A percentile compares a stretch with the other conserved stretches of the same genome.
Evolutionary conservation across 805 yeast species (phyloP).

Genomic region (Schwanniomyces pseudopolymorphus): DNA sequence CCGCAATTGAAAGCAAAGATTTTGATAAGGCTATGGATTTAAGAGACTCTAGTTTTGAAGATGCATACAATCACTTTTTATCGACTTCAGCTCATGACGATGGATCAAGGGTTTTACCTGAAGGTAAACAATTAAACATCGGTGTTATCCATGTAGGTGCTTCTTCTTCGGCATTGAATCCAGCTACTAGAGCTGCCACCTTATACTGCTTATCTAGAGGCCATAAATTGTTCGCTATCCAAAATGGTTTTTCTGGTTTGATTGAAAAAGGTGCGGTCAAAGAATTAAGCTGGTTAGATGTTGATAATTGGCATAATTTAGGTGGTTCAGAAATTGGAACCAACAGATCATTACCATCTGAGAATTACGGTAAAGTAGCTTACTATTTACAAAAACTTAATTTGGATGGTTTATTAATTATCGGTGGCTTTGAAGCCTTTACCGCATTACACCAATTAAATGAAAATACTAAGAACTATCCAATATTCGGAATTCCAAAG

Average conservation of each 20-base stretch:
- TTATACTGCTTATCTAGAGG: constrained; percentile 74
- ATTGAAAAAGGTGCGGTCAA: constrained; percentile 61
- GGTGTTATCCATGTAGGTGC: constrained; percentile 80
- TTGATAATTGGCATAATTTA: constrained; percentile 67
- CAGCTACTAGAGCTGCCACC: constrained; percentile 75
- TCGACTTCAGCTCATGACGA: constrained; percentile 48
- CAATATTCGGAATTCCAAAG: constrained; percentile 76
- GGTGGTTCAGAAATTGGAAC: constrained; percentile 88
- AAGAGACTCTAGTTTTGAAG: constrained; percentile 70
- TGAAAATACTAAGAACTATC: constrained; percentile 57
- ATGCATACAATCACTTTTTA: constrained; percentile 60
- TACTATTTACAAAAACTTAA: constrained; percentile 66
- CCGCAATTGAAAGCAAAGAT: constrained; percentile 62
- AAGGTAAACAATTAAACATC: constrained; percentile 53
- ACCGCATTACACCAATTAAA: constrained; percentile 68
- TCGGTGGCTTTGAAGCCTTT: constrained; percentile 84
- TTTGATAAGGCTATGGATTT: constrained; percentile 69
- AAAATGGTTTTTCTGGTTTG: constrained; percentile 74
- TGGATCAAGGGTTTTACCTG: constrained; percentile 42
- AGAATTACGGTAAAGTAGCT: constrained; percentile 70
- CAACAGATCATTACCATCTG: constrained; percentile 66
- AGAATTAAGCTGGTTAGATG: constrained; percentile 63
- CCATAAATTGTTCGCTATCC: constrained; percentile 67
- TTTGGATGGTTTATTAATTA: constrained; percentile 68
- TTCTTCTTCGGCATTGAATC: constrained; percentile 75